Evolutionary conservation across 345 rosid genomes (phyloP).

Genomic region (Murraya koenigii): DNA sequence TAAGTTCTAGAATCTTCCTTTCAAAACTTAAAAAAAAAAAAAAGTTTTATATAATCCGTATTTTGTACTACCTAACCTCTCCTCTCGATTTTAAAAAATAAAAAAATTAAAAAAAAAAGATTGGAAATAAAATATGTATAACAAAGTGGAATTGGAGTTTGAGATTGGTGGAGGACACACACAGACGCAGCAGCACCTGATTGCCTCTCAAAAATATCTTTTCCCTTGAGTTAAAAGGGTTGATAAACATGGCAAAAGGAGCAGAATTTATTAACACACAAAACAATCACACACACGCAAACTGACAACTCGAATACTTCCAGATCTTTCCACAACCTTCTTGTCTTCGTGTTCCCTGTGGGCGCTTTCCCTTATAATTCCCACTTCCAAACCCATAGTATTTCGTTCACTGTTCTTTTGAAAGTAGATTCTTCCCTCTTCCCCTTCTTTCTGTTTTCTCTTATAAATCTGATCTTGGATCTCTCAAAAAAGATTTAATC

Average conservation of each 20-base stretch:
- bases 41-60: too few species aligned
- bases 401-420: too few species aligned
- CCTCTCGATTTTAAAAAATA: too few species aligned
- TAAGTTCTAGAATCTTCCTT: neutral
- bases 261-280: neutral
- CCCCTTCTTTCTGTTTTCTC: neutral
- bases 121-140: too few species aligned
- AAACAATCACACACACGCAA: neutral
- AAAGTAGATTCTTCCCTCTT: too few species aligned
- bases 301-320: constrained; percentile 20
- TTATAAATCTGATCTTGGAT: neutral
- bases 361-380: neutral
- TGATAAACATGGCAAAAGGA: neutral
- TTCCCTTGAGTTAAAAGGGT: neutral
- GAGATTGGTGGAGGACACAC: neutral
- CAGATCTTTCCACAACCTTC: constrained; percentile 52
- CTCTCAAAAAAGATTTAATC: neutral
- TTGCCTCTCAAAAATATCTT: neutral
- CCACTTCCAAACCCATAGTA: too few species aligned
- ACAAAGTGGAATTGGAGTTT: too few species aligned
- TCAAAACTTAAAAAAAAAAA: too few species aligned
- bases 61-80: too few species aligned
- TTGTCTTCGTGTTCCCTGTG: constrained; percentile 11
- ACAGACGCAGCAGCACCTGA: neutral
- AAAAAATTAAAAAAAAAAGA: too few species aligned